Base-by-base conservation (phyloP, 1,284 basidiomycete species). In the Cutaneotrichosporon daszewskae region DNA sequence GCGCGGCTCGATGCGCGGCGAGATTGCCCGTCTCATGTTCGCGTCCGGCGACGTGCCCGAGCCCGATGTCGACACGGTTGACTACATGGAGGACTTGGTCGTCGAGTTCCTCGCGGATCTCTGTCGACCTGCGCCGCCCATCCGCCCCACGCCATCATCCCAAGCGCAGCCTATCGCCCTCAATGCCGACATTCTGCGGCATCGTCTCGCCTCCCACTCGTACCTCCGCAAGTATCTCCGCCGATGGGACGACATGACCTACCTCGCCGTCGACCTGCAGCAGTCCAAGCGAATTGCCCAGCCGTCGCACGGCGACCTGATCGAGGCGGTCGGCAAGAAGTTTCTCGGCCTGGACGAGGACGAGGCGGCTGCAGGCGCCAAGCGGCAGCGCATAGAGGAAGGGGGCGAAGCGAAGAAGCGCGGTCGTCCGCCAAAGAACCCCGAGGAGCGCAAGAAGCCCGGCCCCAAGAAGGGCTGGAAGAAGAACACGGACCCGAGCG, bases 401-500 rank as follows among this genome's bases (percentile, higher is more conserved):
- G 45, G 40, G 3, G 59, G 39, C 10, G 34, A 24, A 16, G 32
- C 35, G 24, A 45, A 45, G 57, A 55, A 42, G 16, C 53, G 38
- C 14, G 48, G 32, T 3, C 40, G 41, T 7, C 50, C 32, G 14
- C 42, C 42, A 31, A 59, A 60, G 40, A 35, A 45, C 9, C 53
- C 52, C n/a, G 43, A 56, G 29, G 59, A 59, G 48, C 59, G 48
- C 48, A 59, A 53, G 58, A 68, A 59, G 48, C 61, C 58, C 24
- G 66, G 60, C 23, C 66, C 60, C n/a, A 64, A 58, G 53, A 68
- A 59, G 51, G 66, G 58, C 3, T 70, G 59, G 62, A 65, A 62
- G 55, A 56, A 49, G 50, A 52, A 52, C 37, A 20, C 49, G 10
- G 50, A 52, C 32, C 50, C 50, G 18, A 46, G 38, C 29, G 32